These are phyloP conservation scores for Fraxinus dipetala DNA, from an alignment of 305 asterid species.

Conservation along the genomic window DNA sequence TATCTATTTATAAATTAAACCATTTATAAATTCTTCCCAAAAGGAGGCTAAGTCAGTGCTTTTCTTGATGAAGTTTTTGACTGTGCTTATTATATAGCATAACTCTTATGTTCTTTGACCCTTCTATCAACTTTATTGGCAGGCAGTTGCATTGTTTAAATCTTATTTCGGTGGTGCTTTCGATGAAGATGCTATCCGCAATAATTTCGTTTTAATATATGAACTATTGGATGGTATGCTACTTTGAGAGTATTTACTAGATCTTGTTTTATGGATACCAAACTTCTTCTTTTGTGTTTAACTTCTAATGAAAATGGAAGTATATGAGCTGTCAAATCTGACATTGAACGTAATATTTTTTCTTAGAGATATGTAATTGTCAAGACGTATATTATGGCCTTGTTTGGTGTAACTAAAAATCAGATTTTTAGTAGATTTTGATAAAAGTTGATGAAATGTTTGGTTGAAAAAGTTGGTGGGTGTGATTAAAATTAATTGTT, in stretches of 20 bases:
- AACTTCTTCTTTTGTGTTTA: not conserved
- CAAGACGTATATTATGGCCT: not conserved
- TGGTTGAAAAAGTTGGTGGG: not conserved
- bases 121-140: conserved; percentile 32
- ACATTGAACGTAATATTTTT: not conserved
- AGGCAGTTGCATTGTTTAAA: conserved; percentile 92
- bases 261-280: conserved; percentile 3
- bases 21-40: not conserved
- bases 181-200: conserved; percentile 98
- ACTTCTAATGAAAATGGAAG: not conserved
- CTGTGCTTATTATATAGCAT: not conserved
- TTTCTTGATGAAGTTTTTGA: not conserved
- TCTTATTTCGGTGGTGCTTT: conserved; percentile 98
- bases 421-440: not conserved
- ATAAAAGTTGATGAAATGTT: not conserved
- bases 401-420: not conserved
- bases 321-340: conserved; percentile 4
- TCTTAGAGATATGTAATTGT: not conserved
- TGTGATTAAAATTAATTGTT: not conserved
- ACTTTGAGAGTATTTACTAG: conserved; percentile 18
- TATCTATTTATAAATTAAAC: not conserved
- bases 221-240: conserved; percentile 93
- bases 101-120: conserved; percentile 26
- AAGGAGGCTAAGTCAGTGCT: not conserved
- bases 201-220: conserved; percentile 87